Base-by-base conservation (phyloP, 2,329 filamentous ascomycete species). In the Magnaporthales sp. region DNA sequence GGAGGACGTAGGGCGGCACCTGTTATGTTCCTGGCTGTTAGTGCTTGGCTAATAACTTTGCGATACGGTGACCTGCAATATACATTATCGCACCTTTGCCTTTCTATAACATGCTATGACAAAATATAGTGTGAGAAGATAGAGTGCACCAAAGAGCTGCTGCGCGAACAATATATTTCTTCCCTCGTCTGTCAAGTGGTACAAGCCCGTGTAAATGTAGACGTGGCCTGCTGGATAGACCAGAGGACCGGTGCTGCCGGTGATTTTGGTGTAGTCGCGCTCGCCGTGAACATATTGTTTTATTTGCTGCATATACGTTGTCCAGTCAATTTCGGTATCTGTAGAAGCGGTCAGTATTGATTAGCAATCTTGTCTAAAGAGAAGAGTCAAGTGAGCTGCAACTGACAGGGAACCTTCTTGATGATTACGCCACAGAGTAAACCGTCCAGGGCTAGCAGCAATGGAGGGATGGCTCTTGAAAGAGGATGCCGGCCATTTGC, bases 311-410 rank as follows among this genome's bases (percentile, higher is more conserved):
- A 99, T 98, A 78, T 99, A 99, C 0, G 95, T 92, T 68, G 84
- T 85, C 94, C 94, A 99, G 79, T 99, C 95, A 74, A 99, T 99
- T 78, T 99, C 95, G 60, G 95, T 99, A 76, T 99, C 95, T 84
- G 26, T 9, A 19, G 19, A 27, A 32, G 24, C 10, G 6, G 29
- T 2, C 54, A 9, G 3, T 7, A 51, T 46, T 24, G 6, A 27
- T 32, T 15, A 65, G 26, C 15, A 62, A 19, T 19, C 29, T 31
- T 1, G 13, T 61, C 10, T 29, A 27, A 2, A 51, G 68, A n/a
- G 38, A 26, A 29, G 19, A 31, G 13, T 3, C 27, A 15, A 38
- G 63, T 38, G 29, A 64, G 27, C 24, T 66, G 65, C 27, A 58
- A 46, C 66, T 74, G 89, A 96, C 93, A 97, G 56, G 93, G 89